A percentile compares a stretch with the other conserved stretches of the same genome.
These are phyloP conservation scores for Coemansia umbellata DNA, from an alignment of 192 early-diverging fungal species.

Conservation along the genomic window DNA sequence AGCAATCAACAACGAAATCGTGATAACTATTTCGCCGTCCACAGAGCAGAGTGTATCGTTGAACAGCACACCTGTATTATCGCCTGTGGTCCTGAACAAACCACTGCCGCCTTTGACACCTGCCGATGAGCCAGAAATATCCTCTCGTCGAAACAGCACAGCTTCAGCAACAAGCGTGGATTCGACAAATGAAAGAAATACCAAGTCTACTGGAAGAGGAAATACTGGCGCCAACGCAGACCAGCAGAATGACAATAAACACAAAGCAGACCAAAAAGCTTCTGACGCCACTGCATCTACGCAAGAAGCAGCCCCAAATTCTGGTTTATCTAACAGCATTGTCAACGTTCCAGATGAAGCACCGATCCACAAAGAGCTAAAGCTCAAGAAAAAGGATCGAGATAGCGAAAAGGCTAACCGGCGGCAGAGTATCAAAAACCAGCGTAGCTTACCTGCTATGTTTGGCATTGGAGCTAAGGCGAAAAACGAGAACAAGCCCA, in stretches of 20 bases:
- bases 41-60: background rate
- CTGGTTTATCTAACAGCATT: no score
- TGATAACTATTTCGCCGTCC: background rate
- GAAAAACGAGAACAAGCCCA: constrained; percentile 18
- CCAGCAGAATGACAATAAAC: no score
- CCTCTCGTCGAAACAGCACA: background rate
- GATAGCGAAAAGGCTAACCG: constrained; percentile 30
- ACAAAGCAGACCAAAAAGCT: no score
- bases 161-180: background rate
- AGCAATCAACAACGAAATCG: background rate
- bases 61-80: background rate
- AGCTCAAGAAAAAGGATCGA: constrained; percentile 19
- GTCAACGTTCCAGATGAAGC: background rate
- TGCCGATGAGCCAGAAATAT: constrained; percentile 1
- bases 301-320: no score
- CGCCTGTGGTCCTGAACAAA: constrained; percentile 23
- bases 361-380: background rate
- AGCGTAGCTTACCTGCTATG: constrained; percentile 49
- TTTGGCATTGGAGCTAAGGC: constrained; percentile 42
- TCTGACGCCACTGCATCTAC: no score
- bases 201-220: no score
- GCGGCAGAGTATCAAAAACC: constrained; percentile 50
- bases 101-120: constrained; percentile 22
- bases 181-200: no score
- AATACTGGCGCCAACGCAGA: no score